These are phyloP conservation scores for Pisolithus thermaeus DNA, from an alignment of 1,284 basidiomycete species.

Conservation along the genomic window DNA sequence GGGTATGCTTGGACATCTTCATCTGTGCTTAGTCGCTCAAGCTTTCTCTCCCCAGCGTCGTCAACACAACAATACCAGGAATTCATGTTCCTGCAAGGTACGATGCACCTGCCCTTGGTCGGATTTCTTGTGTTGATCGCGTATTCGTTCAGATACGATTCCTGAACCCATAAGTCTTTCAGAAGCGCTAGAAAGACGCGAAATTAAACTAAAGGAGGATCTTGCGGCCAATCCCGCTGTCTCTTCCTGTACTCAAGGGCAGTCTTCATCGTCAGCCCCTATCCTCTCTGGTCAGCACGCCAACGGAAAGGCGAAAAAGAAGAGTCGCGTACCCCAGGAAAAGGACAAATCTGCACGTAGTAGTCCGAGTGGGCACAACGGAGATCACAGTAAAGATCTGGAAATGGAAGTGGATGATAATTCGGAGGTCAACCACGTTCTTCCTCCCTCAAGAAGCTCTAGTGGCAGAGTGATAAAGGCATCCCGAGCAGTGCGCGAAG, in stretches of 20 bases:
- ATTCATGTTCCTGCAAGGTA: constrained; percentile 66
- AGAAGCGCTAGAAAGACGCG: constrained; percentile 52
- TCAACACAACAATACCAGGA: constrained; percentile 56
- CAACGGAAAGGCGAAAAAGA: constrained; percentile 36
- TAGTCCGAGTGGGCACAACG: constrained; percentile 14
- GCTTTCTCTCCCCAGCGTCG: constrained; percentile 37
- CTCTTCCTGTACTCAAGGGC: constrained; percentile 26
- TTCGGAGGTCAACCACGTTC: no score
- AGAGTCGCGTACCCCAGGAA: constrained; percentile 33
- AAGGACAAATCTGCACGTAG: constrained; percentile 33
- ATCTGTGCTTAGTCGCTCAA: constrained; percentile 8
- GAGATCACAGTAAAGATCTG: constrained; percentile 20
- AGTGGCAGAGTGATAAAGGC: constrained; percentile 31
- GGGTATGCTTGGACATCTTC: constrained; percentile 39
- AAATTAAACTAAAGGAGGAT: constrained; percentile 51
- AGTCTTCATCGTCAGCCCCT: constrained; percentile 16
- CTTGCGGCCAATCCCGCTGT: constrained; percentile 56
- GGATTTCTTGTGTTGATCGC: constrained; percentile 4
- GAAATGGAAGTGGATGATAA: constrained; percentile 2
- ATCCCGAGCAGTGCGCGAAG: constrained; percentile 24
- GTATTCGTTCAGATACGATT: constrained; percentile 49
- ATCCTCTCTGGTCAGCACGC: constrained; percentile 15
- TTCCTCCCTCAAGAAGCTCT: constrained; percentile 22
- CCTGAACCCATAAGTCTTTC: constrained; percentile 54
- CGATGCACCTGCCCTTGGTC: constrained; percentile 1